These are phyloP conservation scores for Hyphodiscus hymeniophilus DNA, from an alignment of 495 filamentous ascomycete species.

Conservation along the genomic window DNA sequence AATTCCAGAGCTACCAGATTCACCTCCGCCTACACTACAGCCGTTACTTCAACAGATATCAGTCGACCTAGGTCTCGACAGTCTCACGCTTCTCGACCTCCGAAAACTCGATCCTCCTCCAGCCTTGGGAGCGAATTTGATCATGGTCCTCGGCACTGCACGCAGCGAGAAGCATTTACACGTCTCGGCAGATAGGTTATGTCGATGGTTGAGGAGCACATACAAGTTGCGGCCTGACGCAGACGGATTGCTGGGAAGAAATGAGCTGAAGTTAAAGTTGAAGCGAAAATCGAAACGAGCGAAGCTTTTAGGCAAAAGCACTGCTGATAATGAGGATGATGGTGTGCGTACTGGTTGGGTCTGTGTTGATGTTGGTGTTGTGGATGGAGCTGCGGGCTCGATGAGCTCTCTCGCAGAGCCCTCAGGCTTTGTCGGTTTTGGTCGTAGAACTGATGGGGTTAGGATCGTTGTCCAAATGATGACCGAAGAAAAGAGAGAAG, in stretches of 20 bases:
- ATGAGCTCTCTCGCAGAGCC: slow-evolving; percentile 24
- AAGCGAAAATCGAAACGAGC: slow-evolving; percentile 71
- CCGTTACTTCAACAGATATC: slow-evolving; percentile 70
- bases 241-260: slow-evolving; percentile 81
- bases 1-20: slow-evolving; percentile 67
- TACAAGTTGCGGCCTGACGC: slow-evolving; percentile 67
- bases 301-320: slow-evolving; percentile 54
- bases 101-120: slow-evolving; percentile 77
- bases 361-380: slow-evolving; percentile 77
- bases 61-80: slow-evolving; percentile 74
- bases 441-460: slow-evolving; percentile 42
- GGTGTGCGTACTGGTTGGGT: slow-evolving; percentile 91
- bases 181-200: slow-evolving; percentile 81
- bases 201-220: slow-evolving; percentile 71
- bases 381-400: slow-evolving; percentile 44
- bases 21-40: slow-evolving; percentile 63
- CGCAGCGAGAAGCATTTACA: slow-evolving; percentile 90
- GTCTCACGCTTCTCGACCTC: slow-evolving; percentile 69
- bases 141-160: slow-evolving; percentile 92
- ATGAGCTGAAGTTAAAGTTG: slow-evolving; percentile 83
- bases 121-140: slow-evolving; percentile 73
- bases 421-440: slow-evolving; percentile 65
- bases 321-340: slow-evolving; percentile 51
- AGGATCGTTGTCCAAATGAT: slow-evolving; percentile 86
- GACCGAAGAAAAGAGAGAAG: slow-evolving; percentile 73